Evolutionary conservation across 2,329 filamentous ascomycete species (phyloP), one percentile per base, ranked within the genome.

Genomic region (Ophiostoma novo-ulmi): DNA sequence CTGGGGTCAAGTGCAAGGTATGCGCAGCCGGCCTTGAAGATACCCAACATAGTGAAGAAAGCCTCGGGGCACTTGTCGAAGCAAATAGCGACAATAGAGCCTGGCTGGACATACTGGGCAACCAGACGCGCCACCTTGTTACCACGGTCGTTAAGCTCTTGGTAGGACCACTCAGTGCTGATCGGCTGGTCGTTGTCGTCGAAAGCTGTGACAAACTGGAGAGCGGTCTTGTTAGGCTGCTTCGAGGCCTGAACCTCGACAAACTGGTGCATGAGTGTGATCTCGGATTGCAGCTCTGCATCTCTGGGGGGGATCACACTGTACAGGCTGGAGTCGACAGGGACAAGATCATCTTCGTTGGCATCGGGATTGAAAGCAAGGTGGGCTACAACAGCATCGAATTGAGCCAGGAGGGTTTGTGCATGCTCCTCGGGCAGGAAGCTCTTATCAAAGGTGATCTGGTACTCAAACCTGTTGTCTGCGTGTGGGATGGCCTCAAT

Each of bases 1-100:
- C 84, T 85, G 0, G 91, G 89, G 76, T 97, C 93, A 11, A 97
- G 83, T 0, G 93, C 92, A 20, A 97, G 84, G 78, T 94, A 96
- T 0, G 90, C 87, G 76, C 90, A 94, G 0, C 93, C 93, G 6
- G 90, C 87, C 77, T 97, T 97, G 41, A 96, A 80, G 70, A 95
- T 89, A 0, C 92, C 93, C 1, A 96, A 81, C 55, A 96, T 93
- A 0, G 90, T 86, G 75, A 95, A 92, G 52, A 92, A 94, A 0
- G 92, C 93, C 76, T 94, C 90, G 0, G 93, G 89, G 72, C 90
- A 94, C 77, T 97, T 97, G 70, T 93, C 88, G 75, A 96, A 96
- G 76, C 91, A 93, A 10, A 94, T 84, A 0, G 88, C 92, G 31
- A 97, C 82, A 5, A 94, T 87, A 36, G 81, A 81, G 0, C 91